Evolutionary conservation across 78 protist species (phyloP), one percentile per base, ranked within the genome.

Genomic region (Monosiga brevicollis): DNA sequence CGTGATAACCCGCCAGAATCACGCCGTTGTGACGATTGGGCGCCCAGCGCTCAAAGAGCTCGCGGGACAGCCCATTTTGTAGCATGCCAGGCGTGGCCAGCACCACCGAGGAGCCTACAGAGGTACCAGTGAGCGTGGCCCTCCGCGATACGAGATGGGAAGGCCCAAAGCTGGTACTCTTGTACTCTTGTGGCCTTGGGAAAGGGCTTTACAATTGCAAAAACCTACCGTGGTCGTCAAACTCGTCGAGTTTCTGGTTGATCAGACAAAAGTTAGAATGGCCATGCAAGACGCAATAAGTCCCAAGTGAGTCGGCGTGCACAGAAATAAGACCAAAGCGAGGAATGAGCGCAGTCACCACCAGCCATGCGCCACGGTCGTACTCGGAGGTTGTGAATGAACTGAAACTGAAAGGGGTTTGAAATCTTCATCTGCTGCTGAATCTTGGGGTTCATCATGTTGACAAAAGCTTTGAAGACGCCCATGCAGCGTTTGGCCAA

Each of bases 31-130:
- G 55, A 54, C 41, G 32, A 75, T 91, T 88, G 0, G 89, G 20
- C 36, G 94, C 88, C 97, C 97, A 95, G 73, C 75, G 40, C 70
- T 97, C 99, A 42, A 97, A 93, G 37, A 97, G 79, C 62, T 93
- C 93, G 26, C 96, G 74, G 0, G 95, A 88, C 34, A 91, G 42
- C 40, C 99, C 99, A 49, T 72, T 72, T 83, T 97, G 90, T 32
- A 89, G 80, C 95, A 93, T 96, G 39, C 98, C 98, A 24, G 98
- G 98, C 20, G 84, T 36, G 1, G 98, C 96, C 88, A 97, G 84
- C 42, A 97, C 94, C 29, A 97, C 99, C 70, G 90, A 93, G 0
- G 98, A 96, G 39, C 81, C 42, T 36, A 9, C 32, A 38, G 32
- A n/a, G 71, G 71, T 76, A 23, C 32, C 39, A 23, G 25, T 24